phyloP scores from a whole-genome alignment of 2,329 filamentous ascomycete species.

The Xylariaceae sp. region DNA sequence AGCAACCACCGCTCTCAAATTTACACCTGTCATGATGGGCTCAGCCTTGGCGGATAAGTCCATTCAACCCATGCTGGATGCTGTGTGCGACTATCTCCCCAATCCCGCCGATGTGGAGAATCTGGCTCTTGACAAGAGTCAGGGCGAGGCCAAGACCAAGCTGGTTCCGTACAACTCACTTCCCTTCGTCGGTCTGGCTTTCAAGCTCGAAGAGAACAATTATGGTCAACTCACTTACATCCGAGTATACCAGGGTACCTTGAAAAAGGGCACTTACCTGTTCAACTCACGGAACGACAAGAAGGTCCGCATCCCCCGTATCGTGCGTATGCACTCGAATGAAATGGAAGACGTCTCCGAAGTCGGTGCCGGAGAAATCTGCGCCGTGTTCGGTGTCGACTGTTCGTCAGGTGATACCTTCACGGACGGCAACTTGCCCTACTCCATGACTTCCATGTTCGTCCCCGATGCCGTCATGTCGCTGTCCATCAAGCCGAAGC shows the following conservation, averaged over 20 bases:
- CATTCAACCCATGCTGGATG: constrained; percentile 94
- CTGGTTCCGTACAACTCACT: constrained; percentile 90
- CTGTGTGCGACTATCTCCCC: constrained; percentile 91
- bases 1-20: constrained; percentile 84
- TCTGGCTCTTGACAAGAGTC: constrained; percentile 78
- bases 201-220: constrained; percentile 98
- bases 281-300: constrained; percentile 94
- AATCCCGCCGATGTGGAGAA: constrained; percentile 90
- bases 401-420: constrained; percentile 98
- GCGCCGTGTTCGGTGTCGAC: constrained; percentile 95
- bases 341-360: constrained; percentile 97
- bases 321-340: constrained; percentile 99
- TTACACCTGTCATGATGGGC: constrained; percentile 94
- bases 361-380: constrained; percentile 95
- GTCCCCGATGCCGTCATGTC: constrained; percentile 98
- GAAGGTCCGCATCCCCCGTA: constrained; percentile 94
- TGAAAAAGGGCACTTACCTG: constrained; percentile 85
- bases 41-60: constrained; percentile 92
- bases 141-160: constrained; percentile 76
- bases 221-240: constrained; percentile 98
- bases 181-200: constrained; percentile 92
- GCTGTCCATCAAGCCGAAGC: constrained; percentile 94
- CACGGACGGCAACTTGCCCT: constrained; percentile 87
- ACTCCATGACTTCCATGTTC: constrained; percentile 97
- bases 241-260: constrained; percentile 90